Conservation (phyloP, 2,329 filamentous ascomycete species). For the Microcyclosporella mali region DNA sequence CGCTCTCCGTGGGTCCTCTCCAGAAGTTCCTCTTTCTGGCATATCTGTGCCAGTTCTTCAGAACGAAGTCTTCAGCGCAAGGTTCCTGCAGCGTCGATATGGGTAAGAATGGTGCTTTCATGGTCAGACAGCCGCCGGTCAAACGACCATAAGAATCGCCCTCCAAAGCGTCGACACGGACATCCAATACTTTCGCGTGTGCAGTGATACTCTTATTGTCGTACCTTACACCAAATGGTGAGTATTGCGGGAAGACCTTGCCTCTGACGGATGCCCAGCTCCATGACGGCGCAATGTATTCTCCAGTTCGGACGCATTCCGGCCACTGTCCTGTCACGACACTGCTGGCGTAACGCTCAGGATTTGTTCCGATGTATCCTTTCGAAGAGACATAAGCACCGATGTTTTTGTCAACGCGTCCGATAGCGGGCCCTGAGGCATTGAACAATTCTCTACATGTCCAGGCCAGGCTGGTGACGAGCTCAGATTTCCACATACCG, state of each 20-base stretch:
- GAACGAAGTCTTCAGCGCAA: neutral
- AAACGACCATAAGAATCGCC: neutral
- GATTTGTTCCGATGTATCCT: too few relatives aligned
- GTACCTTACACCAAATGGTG: neutral
- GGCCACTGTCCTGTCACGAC: neutral
- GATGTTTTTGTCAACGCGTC: neutral
- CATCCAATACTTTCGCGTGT: neutral
- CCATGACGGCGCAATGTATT: conserved; percentile 10
- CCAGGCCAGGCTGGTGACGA: conserved; percentile 5
- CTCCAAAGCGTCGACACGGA: conserved; percentile 1
- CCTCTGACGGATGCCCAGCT: conserved; percentile 8
- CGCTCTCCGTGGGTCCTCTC: neutral
- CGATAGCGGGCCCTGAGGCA: neutral
- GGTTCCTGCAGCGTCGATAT: neutral
- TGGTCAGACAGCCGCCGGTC: neutral
- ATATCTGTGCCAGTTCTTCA: neutral
- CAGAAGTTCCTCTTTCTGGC: neutral
- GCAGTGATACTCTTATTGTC: neutral
- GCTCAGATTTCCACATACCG: conserved; percentile 7
- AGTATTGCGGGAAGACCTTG: neutral
- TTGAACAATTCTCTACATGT: neutral
- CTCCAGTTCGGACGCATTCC: neutral
- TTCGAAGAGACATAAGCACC: neutral
- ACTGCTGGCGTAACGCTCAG: too few relatives aligned
- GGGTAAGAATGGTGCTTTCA: neutral